Evolutionary conservation across 2,329 filamentous ascomycete genomes (phyloP), one percentile per base, ranked within the genome.

Genomic region (Diaporthe sp.): DNA sequence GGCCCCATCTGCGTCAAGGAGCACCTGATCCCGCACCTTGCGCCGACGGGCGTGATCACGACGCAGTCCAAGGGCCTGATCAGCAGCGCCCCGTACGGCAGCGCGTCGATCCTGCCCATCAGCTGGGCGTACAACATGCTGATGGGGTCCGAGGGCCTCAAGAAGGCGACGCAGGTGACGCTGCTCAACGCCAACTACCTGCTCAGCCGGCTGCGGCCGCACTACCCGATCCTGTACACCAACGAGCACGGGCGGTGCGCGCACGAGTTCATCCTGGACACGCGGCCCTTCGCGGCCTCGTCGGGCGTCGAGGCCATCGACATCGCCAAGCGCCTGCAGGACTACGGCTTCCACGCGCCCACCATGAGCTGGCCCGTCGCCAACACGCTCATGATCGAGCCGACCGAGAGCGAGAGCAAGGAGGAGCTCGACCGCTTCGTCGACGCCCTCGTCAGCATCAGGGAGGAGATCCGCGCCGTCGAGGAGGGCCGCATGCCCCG

Each of bases 181-280:
- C 88, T 98, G n/a, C 91, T 98, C 68, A 98, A 98, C 84, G 96
- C 96, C 78, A 98, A 98, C 89, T 98, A 98, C 88, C 94, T 98
- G 82, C 93, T 98, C 81, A 93, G 94, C 69, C 94, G 94, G 73
- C 93, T 98, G 71, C 93, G 94, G 84, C 92, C 93, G 8, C 92
- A 98, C 87, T 98, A 97, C 86, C 89, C 91, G 1, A 96, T 98
- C 79, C 88, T 98, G n/a, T 98, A 98, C 88, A 98, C 95, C 79
- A 98, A 98, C 84, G 89, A 90, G 73, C 90, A 95, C 77, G 94
- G 93, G 31, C 94, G 96, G 74, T 98, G 96, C 83, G 96, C 96
- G 0, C 96, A 98, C 88, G 96, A 98, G 85, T 98, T 98, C 86
- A 98, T 98, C 84, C 91, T 98, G 46, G 96, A 98, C 80, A 91